A percentile compares a stretch with the other conserved stretches of the same genome.
Evolutionary conservation across 2,329 filamentous ascomycete genomes (phyloP).

Genomic region (Curvularia sp.): DNA sequence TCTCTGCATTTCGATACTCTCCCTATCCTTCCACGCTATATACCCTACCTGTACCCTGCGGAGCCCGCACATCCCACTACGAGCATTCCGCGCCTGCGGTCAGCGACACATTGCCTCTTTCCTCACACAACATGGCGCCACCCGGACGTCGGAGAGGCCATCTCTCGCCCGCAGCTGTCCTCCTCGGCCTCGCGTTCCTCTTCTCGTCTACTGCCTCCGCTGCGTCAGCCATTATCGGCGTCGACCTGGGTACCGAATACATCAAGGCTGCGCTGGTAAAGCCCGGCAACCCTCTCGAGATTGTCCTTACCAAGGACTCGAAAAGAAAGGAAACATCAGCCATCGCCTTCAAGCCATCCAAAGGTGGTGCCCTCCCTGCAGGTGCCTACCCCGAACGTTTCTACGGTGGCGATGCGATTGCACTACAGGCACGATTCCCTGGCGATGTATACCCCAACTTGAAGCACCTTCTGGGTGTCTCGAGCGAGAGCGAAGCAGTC

Average conservation of each 20-base stretch:
- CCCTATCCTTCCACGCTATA: conserved; percentile 10
- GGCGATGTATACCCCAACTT: conserved; percentile 94
- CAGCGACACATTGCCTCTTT: conserved; percentile 15
- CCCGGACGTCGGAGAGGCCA: conserved; percentile 54
- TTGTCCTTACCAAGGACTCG: conserved; percentile 96
- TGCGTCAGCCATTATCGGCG: conserved; percentile 81
- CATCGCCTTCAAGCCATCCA: conserved; percentile 90
- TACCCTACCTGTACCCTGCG: conserved; percentile 26
- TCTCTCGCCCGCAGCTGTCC: conserved; percentile 54
- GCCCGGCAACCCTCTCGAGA: conserved; percentile 95
- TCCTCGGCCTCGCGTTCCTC: conserved; percentile 62
- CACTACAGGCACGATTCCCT: conserved; percentile 85
- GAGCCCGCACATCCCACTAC: conserved; percentile 36
- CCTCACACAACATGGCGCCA: conserved; percentile 54
- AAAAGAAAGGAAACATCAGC: conserved; percentile 93
- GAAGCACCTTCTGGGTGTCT: conserved; percentile 85
- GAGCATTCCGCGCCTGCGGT: conserved; percentile 10
- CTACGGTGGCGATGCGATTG: conserved; percentile 91
- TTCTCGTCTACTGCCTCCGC: conserved; percentile 65
- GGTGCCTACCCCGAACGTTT: conserved; percentile 79
- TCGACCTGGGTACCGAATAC: conserved; percentile 95
- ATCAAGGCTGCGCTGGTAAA: conserved; percentile 97
- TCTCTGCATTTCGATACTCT: conserved; percentile 24
- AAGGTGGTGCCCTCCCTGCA: conserved; percentile 64
- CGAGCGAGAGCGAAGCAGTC: conserved; percentile 64